Evolutionary conservation across 2,329 filamentous ascomycete genomes (phyloP).

Genomic region (Alternaria rosae): DNA sequence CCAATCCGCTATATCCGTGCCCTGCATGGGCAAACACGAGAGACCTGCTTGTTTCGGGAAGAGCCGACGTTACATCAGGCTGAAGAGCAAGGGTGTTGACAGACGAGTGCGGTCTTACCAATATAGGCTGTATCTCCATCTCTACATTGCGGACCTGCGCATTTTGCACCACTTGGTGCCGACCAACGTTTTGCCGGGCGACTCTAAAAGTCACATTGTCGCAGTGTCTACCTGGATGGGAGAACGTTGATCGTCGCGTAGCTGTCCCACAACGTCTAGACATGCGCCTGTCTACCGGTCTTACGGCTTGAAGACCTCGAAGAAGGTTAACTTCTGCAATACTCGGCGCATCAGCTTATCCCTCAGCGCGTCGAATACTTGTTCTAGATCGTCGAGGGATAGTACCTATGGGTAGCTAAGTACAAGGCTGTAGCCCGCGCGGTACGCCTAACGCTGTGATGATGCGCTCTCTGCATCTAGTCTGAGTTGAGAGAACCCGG

Average conservation of each 20-base stretch:
- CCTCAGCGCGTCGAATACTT: too few species aligned
- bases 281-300: background rate
- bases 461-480: background rate
- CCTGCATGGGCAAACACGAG: background rate
- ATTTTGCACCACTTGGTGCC: background rate
- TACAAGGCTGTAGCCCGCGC: fast-evolving
- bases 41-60: background rate
- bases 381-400: too few species aligned
- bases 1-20: background rate
- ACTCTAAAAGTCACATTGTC: background rate
- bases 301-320: background rate
- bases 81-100: background rate
- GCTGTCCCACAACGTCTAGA: background rate
- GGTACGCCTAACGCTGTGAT: background rate
- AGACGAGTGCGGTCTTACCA: background rate
- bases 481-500: background rate
- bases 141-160: background rate
- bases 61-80: background rate
- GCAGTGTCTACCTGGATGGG: background rate
- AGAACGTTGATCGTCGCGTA: background rate
- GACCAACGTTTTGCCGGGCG: too few species aligned
- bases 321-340: background rate
- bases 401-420: too few species aligned
- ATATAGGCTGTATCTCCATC: background rate
- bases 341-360: background rate